Conservation (phyloP, 2,329 filamentous ascomycete species). For the Sphaerulina populicola region DNA sequence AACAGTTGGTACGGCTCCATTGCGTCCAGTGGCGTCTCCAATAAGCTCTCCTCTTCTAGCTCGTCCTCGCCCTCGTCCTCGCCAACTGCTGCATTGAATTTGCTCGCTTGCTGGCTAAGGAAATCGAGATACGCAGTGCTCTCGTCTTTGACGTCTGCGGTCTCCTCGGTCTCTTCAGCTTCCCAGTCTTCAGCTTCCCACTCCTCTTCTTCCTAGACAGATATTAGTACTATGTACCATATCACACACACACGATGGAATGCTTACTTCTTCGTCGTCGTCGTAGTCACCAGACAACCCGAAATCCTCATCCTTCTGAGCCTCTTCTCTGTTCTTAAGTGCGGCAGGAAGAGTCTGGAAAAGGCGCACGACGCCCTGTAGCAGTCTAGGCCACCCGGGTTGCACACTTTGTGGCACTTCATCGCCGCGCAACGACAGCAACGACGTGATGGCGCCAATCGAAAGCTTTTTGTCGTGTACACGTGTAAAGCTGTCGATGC, state of each 20-base stretch:
- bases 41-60: constrained; percentile 80
- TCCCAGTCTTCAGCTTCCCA: constrained; percentile 71
- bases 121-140: constrained; percentile 93
- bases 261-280: constrained; percentile 56
- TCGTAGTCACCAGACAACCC: constrained; percentile 65
- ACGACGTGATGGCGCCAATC: constrained; percentile 81
- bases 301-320: constrained; percentile 75
- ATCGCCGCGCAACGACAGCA: constrained; percentile 69
- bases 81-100: constrained; percentile 45
- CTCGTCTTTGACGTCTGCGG: constrained; percentile 69
- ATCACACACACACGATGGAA: not conserved
- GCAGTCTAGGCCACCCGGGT: constrained; percentile 84
- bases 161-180: constrained; percentile 56
- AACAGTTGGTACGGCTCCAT: constrained; percentile 91
- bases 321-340: constrained; percentile 85
- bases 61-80: constrained; percentile 71
- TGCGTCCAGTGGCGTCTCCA: constrained; percentile 91
- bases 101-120: constrained; percentile 65
- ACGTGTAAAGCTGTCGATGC: constrained; percentile 83
- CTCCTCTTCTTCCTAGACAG: constrained; percentile 57
- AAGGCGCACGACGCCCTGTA: constrained; percentile 78
- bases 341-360: constrained; percentile 87
- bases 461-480: constrained; percentile 99
- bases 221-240: constrained; percentile 8
- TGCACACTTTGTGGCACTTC: constrained; percentile 89